Base-by-base conservation (phyloP, 78 protist species). In the Dictyostelium firmibasis region DNA sequence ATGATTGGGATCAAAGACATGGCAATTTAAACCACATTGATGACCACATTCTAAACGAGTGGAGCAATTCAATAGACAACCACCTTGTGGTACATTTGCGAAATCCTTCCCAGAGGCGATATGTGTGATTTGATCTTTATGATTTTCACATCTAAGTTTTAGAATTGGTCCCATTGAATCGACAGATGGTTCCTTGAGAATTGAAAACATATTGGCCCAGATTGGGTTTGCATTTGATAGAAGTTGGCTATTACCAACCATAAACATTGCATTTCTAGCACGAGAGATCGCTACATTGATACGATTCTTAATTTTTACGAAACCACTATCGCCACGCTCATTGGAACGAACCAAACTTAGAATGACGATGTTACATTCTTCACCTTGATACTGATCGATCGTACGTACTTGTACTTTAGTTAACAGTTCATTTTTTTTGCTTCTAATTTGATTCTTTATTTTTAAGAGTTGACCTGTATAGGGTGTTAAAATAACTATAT, bases 321-420 rank as follows among this genome's bases (percentile, higher is more conserved):
- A 98, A 8, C 98, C 98, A n/a, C 87, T 76, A 14, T n/a, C 60
- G 14, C 93, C 82, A 13, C 74, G 25, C 16, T 16, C 23, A 70
- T 97, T 98, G 13, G 96, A 84, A 25, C 99, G 89, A 50, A 97
- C 98, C 9, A 64, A 25, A 8, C 96, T 89, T 1, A 96, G 2
- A 18, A 98, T 44, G 27, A 98, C 74, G 33, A 97, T 35, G 35
- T 87, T 86, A 4, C 76, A 44, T 74, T 98, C 99, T 47, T 97
- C 98, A 47, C 99, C 99, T 50, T 98, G 99, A 62, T 86, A 98
- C 64, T 97, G 96, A 91, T 98, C 99, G 0, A 98, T 93, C 4
- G 99, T 93, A 7, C 98, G 64, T 29, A 97, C 23, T 14, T 81
- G 27, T 47, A 77, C 69, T n/a, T 91, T 33, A n/a, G n/a, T n/a